These are phyloP conservation scores for Talaromyces sp. DNA, from an alignment of 2,329 filamentous ascomycete genomes.

Conservation along the genomic window DNA sequence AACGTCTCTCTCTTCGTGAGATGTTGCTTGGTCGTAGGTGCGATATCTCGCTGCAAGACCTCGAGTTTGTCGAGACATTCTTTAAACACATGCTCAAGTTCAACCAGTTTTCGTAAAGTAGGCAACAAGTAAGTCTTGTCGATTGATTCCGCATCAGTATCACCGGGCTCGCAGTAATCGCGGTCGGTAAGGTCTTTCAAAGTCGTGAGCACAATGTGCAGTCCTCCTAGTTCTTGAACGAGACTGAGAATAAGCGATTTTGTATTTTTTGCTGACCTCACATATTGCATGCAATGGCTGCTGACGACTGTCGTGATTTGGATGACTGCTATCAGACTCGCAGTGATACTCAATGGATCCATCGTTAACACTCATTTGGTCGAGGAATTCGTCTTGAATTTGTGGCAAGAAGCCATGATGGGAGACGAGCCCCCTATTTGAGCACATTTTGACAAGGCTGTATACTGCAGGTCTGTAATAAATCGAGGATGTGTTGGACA, in stretches of 20 bases:
- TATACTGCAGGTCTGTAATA: not conserved
- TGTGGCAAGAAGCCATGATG: not conserved
- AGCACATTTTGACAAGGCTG: not conserved
- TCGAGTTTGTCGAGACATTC: slow-evolving; percentile 3
- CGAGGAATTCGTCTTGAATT: not conserved
- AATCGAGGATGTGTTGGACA: not conserved
- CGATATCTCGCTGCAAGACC: slow-evolving; percentile 4
- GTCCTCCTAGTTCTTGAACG: slow-evolving; percentile 7
- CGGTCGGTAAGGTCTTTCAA: slow-evolving; percentile 4
- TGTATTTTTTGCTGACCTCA: slow-evolving; percentile 6
- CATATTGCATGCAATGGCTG: slow-evolving; percentile 7
- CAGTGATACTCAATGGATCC: slow-evolving; percentile 15
- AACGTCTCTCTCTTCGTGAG: not conserved
- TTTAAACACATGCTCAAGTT: slow-evolving; percentile 5
- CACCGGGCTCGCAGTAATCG: not conserved
- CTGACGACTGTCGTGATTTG: slow-evolving; percentile 7
- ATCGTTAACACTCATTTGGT: slow-evolving; percentile 1
- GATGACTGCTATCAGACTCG: slow-evolving; percentile 14
- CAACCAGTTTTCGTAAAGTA: slow-evolving; percentile 2
- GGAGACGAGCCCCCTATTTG: not conserved
- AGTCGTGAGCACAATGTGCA: slow-evolving; percentile 6
- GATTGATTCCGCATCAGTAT: not conserved
- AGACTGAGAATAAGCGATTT: slow-evolving; percentile 1
- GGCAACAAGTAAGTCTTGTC: slow-evolving; percentile 1
- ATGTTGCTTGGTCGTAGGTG: not conserved